A percentile compares a stretch with the other conserved stretches of the same genome.
These are phyloP conservation scores for Phytophthora fragariae DNA, from an alignment of 352 stramenopile species.

Conservation along the genomic window DNA sequence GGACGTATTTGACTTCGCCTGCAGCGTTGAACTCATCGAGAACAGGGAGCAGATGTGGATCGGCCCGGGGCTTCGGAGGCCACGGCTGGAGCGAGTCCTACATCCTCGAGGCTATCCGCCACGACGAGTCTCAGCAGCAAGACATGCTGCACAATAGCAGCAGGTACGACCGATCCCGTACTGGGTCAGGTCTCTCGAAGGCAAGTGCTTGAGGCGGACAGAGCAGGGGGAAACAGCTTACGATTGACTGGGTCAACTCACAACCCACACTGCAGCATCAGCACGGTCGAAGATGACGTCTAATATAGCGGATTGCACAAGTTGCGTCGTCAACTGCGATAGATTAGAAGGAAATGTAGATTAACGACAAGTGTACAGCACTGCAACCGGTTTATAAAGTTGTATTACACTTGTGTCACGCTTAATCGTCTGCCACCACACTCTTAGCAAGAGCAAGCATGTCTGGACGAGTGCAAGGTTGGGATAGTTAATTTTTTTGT, in stretches of 20 bases:
- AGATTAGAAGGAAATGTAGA: slow-evolving; percentile 22
- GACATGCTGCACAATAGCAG: slow-evolving; percentile 32
- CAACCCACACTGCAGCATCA: slow-evolving; percentile 33
- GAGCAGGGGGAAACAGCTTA: slow-evolving; percentile 34
- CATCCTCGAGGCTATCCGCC: slow-evolving; percentile 22
- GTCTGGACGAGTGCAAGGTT: no score
- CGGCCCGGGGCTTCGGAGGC: slow-evolving; percentile 27
- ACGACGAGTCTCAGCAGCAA: slow-evolving; percentile 31
- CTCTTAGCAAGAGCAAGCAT: no score
- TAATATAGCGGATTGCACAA: slow-evolving; percentile 32
- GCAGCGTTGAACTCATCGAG: slow-evolving; percentile 20
- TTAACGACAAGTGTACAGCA: no score
- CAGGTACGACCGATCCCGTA: slow-evolving; percentile 27
- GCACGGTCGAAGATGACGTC: slow-evolving; percentile 31
- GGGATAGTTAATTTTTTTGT: no score
- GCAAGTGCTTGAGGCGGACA: slow-evolving; percentile 15
- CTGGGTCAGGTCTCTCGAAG: slow-evolving; percentile 20
- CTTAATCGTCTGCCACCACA: no score
- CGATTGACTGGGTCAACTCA: slow-evolving; percentile 27
- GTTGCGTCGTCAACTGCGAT: slow-evolving; percentile 33
- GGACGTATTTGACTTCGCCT: slow-evolving; percentile 29
- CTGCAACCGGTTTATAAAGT: no score
- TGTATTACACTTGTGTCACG: no score
- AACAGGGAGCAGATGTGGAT: slow-evolving; percentile 27
- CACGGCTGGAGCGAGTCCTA: slow-evolving; percentile 18